Evolutionary conservation across 371 early-diverging fungal species (phyloP).

Genomic region (Rhizopus delemar): DNA sequence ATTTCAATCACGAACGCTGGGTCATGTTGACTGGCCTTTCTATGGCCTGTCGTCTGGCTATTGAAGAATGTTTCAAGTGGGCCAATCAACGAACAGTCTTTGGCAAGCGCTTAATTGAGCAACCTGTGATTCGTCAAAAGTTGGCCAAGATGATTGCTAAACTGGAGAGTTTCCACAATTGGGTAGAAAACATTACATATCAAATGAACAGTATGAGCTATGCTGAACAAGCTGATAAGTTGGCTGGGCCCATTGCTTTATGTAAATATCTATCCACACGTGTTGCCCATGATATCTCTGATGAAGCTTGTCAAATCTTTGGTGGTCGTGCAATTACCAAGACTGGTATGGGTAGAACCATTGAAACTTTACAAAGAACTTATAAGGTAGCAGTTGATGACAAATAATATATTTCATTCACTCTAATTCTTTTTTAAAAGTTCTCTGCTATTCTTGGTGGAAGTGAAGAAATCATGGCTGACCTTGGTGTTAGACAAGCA

Average conservation of each 20-base stretch:
- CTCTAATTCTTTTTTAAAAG: conserved; percentile 71
- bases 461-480: conserved; percentile 69
- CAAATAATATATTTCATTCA: conserved; percentile 60
- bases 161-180: conserved; percentile 54
- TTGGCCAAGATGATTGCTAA: conserved; percentile 67
- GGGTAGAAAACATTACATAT: conserved; percentile 60
- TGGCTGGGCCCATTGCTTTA: conserved; percentile 69
- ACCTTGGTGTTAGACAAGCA: conserved; percentile 45
- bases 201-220: conserved; percentile 64
- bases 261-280: conserved; percentile 60
- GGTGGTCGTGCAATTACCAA: conserved; percentile 63
- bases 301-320: conserved; percentile 69
- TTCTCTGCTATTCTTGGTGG: conserved; percentile 78
- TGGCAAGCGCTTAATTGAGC: conserved; percentile 71
- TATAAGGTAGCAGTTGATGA: conserved; percentile 60
- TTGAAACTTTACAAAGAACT: conserved; percentile 54
- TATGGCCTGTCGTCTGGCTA: conserved; percentile 29
- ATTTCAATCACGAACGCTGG: conserved; percentile 62
- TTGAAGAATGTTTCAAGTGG: conserved; percentile 51
- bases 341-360: conserved; percentile 58
- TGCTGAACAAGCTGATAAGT: conserved; percentile 54
- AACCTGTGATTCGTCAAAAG: conserved; percentile 71
- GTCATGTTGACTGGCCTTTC: conserved; percentile 31
- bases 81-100: conserved; percentile 83
- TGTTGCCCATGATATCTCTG: conserved; percentile 53